These are phyloP conservation scores for Collybia mongolica DNA, from an alignment of 768 basidiomycete species.

Conservation along the genomic window DNA sequence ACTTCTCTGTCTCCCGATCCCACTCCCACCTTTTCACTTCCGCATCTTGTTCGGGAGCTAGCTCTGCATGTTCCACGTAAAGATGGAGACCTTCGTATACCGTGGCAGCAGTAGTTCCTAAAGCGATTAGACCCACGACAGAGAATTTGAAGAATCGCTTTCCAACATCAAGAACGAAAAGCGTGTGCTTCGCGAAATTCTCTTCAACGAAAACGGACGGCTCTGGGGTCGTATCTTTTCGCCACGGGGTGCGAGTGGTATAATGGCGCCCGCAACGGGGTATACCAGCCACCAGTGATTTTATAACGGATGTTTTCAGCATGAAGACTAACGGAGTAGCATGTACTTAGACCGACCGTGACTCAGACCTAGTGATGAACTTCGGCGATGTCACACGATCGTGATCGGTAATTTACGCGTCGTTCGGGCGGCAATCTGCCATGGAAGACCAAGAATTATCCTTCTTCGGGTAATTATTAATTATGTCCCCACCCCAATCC, in stretches of 20 bases:
- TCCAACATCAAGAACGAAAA: slow-evolving; percentile 41
- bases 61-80: slow-evolving; percentile 61
- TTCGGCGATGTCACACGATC: slow-evolving; percentile 4
- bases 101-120: slow-evolving; percentile 42
- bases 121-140: slow-evolving; percentile 38
- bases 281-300: no score
- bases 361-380: background rate
- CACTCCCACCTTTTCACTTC: slow-evolving; percentile 65
- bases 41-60: slow-evolving; percentile 45
- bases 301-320: slow-evolving; percentile 8
- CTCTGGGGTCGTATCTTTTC: slow-evolving; percentile 12
- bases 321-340: slow-evolving; percentile 4
- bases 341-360: background rate
- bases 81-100: slow-evolving; percentile 58
- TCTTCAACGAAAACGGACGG: slow-evolving; percentile 20
- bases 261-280: slow-evolving; percentile 9
- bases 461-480: no score
- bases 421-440: background rate
- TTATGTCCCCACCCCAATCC: slow-evolving; percentile 6
- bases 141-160: slow-evolving; percentile 50
- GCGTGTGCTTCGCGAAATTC: slow-evolving; percentile 26
- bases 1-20: slow-evolving; percentile 60
- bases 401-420: slow-evolving; percentile 1
- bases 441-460: background rate
- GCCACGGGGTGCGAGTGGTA: slow-evolving; percentile 11